Percentiles rank a stretch among this genome's conserved stretches.
Evolutionary conservation across 2,329 filamentous ascomycete genomes (phyloP).

Genomic region (Alternaria sp.): DNA sequence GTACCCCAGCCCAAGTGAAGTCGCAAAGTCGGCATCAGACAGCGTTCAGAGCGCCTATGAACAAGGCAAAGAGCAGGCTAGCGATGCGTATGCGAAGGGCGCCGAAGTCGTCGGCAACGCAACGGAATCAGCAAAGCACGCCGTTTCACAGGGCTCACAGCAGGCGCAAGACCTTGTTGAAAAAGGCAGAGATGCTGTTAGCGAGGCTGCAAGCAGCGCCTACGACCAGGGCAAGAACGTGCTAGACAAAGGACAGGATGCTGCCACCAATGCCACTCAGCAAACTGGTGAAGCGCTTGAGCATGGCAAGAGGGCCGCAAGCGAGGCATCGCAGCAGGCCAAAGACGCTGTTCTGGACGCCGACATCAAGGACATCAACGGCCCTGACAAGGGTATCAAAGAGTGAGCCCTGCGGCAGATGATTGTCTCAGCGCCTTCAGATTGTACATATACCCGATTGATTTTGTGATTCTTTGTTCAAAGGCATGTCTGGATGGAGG

Average conservation of each 20-base stretch:
- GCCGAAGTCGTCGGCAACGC: constrained; percentile 34
- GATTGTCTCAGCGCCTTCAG: background rate
- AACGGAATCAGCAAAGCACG: constrained; percentile 34
- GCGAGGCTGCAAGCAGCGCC: background rate
- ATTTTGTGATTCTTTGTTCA: constrained; percentile 2
- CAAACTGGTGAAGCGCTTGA: constrained; percentile 26
- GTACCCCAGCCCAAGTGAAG: constrained; percentile 50
- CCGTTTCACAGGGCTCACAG: constrained; percentile 30
- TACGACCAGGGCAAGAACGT: constrained; percentile 26
- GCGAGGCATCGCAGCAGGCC: constrained; percentile 21
- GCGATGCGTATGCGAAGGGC: constrained; percentile 29
- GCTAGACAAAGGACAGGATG: constrained; percentile 33
- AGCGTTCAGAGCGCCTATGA: constrained; percentile 40
- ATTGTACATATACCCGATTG: constrained; percentile 28
- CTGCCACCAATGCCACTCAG: constrained; percentile 15
- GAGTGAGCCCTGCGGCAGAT: constrained; percentile 12
- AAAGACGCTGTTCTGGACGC: constrained; percentile 25
- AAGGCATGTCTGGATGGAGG: background rate
- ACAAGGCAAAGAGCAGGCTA: constrained; percentile 39
- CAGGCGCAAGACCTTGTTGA: constrained; percentile 36
- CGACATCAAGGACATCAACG: constrained; percentile 25
- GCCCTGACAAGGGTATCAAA: constrained; percentile 19
- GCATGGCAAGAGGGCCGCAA: constrained; percentile 27
- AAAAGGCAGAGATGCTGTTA: constrained; percentile 24
- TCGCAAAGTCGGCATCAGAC: constrained; percentile 41